Evolutionary conservation across 345 rosid genomes (phyloP), one percentile per base, ranked within the genome.

Genomic region (Eucalyptus curtisii): DNA sequence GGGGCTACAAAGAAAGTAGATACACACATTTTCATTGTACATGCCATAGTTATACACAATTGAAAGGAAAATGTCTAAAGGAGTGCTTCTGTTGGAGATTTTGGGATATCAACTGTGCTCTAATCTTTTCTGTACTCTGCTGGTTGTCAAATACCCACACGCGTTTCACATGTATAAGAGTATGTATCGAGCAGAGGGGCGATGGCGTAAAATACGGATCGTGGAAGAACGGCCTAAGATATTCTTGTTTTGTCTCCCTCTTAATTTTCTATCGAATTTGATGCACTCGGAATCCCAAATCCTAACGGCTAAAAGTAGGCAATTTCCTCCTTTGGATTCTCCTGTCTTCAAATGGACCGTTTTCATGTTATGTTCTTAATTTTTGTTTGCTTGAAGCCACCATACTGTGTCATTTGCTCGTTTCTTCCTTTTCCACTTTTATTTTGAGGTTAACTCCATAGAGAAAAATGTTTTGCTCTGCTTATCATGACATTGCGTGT

Each of bases 11-110:
- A 40, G 84, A 76, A 40, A 76, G 84, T 76, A 76, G 30, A 40
- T 76, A 76, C 84, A 40, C 84, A 76, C 30, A 22, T 76, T 40
- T 76, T 76, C 47, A 76, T 76, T 76, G 84, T 76, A 76, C 47
- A 76, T 76, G 84, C 84, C 27, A 40, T 40, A 76, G 47, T 40
- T 40, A 76, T 76, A 76, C 47, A 76, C 6, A 22, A 19, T 76
- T 40, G 84, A 40, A 76, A 76, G 27, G 15, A 76, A 20, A 11
- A 7, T 40, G 84, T 55, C 30, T 25, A 20, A 76, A 76, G 30
- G 30, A 76, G 47, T 5, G 84, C 13, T 40, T 40, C 13, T 10
- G 47, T 40, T 20, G 6, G 30, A 76, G 47, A 42, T 40, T 40
- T 40, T 76, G 47, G 47, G 30, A 40, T 40, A 76, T 76, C 47